Evolutionary conservation across 129 eudicot species (phyloP).

Genomic region (Helichrysum umbraculigerum): DNA sequence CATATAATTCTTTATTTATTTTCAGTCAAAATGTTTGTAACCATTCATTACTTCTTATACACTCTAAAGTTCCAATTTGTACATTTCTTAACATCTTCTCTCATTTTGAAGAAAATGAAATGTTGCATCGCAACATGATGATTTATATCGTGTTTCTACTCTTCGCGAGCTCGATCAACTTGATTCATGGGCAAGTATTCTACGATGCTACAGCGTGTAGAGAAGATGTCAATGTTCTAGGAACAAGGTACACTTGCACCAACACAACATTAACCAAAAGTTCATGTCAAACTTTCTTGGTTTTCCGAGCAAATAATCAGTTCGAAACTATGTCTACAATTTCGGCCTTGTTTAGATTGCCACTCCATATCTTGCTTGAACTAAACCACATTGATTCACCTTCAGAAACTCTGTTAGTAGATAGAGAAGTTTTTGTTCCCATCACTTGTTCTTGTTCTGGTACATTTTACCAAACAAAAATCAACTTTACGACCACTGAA

Average conservation of each 20-base stretch:
- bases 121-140: constrained; percentile 35
- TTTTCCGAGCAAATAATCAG: constrained; percentile 43
- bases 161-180: constrained; percentile 17
- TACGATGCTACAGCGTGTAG: constrained; percentile 56
- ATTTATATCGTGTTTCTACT: constrained; percentile 31
- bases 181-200: constrained; percentile 37
- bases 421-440: constrained; percentile 66
- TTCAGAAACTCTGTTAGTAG: constrained; percentile 33
- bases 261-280: constrained; percentile 33
- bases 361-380: constrained; percentile 27
- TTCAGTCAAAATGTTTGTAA: background rate
- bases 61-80: background rate
- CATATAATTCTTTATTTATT: background rate
- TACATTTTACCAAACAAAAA: constrained; percentile 40
- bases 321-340: constrained; percentile 49
- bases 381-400: constrained; percentile 42
- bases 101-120: constrained; percentile 6
- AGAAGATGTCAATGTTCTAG: constrained; percentile 31
- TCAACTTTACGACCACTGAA: constrained; percentile 31
- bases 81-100: constrained; percentile 3
- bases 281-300: constrained; percentile 58
- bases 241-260: constrained; percentile 63
- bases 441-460: constrained; percentile 48
- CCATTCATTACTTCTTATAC: constrained; percentile 25
- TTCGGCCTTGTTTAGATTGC: constrained; percentile 44